These are phyloP conservation scores for Cenchrus purpureus DNA, from an alignment of 176 grass and related monocot species.

Conservation along the genomic window DNA sequence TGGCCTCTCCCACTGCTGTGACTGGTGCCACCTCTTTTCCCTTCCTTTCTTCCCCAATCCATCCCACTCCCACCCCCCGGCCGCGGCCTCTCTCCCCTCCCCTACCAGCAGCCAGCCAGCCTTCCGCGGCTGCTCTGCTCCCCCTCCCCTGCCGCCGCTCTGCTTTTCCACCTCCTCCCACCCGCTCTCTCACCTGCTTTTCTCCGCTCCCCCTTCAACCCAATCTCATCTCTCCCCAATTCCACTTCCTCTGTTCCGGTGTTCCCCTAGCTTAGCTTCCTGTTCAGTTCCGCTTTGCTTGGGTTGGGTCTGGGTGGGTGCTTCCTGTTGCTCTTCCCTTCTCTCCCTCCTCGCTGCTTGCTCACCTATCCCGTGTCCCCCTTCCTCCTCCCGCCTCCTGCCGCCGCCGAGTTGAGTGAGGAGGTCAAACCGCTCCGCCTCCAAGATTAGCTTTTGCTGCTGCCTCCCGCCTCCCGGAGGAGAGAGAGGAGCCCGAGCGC, in stretches of 20 bases:
- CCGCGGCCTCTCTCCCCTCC: too few species aligned
- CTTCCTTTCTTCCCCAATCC: not conserved
- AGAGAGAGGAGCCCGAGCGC: not conserved
- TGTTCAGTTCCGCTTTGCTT: not conserved
- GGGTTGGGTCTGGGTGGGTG: too few species aligned
- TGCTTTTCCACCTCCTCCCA: constrained; percentile 44
- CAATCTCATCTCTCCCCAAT: constrained; percentile 23
- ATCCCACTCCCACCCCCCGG: not conserved
- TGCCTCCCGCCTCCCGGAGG: too few species aligned
- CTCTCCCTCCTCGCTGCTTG: not conserved
- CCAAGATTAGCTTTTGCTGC: not conserved
- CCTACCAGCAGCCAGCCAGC: not conserved
- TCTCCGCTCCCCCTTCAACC: constrained; percentile 39
- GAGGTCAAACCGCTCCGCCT: not conserved
- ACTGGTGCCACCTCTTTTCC: constrained; percentile 46
- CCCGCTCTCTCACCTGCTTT: constrained; percentile 23
- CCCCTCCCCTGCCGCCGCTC: not conserved
- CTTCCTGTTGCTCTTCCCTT: constrained; percentile 22
- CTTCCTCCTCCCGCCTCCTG: too few species aligned
- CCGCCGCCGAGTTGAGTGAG: not conserved
- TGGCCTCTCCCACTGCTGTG: constrained; percentile 56
- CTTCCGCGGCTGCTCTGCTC: not conserved
- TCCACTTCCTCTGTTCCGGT: not conserved
- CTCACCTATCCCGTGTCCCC: too few species aligned
- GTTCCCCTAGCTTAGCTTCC: constrained; percentile 23